Base-by-base conservation (phyloP, 805 yeast genomes). In the Saccharomycopsis oosterbeekiorum region DNA sequence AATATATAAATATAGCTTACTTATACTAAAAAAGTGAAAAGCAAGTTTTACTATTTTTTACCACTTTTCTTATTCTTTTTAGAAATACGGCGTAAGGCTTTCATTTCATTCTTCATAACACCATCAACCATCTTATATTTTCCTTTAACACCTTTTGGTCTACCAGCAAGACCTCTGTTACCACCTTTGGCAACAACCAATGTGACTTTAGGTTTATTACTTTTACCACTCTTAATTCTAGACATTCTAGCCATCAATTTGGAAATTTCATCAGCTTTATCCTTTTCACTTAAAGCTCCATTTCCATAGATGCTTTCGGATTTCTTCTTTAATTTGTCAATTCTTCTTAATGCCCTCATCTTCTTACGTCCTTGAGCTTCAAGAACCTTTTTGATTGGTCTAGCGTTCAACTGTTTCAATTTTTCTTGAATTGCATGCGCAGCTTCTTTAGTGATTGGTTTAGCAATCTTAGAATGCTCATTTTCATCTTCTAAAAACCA, bases 101-200 rank as follows among this genome's bases (percentile, higher is more conserved):
- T 80, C 80, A 88, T 92, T 76, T 94, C 99, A 74, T 94, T 94
- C 88, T 94, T 94, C 87, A 90, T 79, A 21, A 86, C 89, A 79
- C 98, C 98, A 75, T 94, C 99, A 68, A 94, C 98, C 99, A 94
- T 94, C 86, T 89, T 94, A 78, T 94, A 94, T 73, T 89, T 91
- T 76, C 99, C 99, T 74, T 85, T 90, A 67, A 94, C 84, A 73
- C 99, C 99, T 76, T 84, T 87, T 51, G 99, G 99, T 78, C 99
- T 87, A 60, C 99, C 99, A 67, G 88, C 78, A 59, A 92, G 76
- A 62, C 97, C 96, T 73, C 78, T 88, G 74, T 94, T 92, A 42
- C 78, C 73, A 69, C 98, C 98, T 57, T 78, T 76, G 10, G 99
- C 98, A 67, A 84, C 91, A 64, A 94, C 96, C 64, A 90, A 81